Evolutionary conservation across 345 rosid species (phyloP).

Genomic region (Turritis glabra): DNA sequence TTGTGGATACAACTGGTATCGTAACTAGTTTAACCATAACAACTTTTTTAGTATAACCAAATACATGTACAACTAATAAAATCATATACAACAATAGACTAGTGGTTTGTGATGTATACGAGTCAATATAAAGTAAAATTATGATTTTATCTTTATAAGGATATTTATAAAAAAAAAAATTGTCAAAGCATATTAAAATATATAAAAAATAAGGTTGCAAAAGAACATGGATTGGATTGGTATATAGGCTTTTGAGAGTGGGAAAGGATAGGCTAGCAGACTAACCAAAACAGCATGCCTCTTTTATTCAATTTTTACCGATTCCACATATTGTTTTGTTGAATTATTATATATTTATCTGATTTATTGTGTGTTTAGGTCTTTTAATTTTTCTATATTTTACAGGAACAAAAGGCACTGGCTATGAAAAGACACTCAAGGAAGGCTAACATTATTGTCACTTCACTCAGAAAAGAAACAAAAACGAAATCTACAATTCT

Average conservation of each 20-base stretch:
- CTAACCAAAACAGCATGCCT: constrained; percentile 28
- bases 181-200: constrained; percentile 7
- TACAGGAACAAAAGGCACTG: neutral
- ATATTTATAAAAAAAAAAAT: neutral
- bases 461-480: constrained; percentile 18
- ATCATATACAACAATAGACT: neutral
- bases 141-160: constrained; percentile 10
- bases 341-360: neutral
- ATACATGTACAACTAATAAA: neutral
- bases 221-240: constrained; percentile 23
- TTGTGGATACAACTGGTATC: neutral
- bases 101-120: constrained; percentile 13
- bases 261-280: constrained; percentile 27
- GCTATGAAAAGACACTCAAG: constrained; percentile 31
- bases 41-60: neutral
- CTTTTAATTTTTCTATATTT: neutral
- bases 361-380: neutral
- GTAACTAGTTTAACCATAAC: neutral
- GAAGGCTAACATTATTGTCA: constrained; percentile 28
- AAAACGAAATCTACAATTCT: neutral
- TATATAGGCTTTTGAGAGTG: constrained; percentile 36
- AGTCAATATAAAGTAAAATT: constrained; percentile 19
- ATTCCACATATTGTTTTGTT: neutral
- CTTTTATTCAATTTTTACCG: neutral
- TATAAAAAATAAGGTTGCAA: neutral